These are phyloP conservation scores for Sisymbrium irio DNA, from an alignment of 345 rosid genomes.

Conservation along the genomic window DNA sequence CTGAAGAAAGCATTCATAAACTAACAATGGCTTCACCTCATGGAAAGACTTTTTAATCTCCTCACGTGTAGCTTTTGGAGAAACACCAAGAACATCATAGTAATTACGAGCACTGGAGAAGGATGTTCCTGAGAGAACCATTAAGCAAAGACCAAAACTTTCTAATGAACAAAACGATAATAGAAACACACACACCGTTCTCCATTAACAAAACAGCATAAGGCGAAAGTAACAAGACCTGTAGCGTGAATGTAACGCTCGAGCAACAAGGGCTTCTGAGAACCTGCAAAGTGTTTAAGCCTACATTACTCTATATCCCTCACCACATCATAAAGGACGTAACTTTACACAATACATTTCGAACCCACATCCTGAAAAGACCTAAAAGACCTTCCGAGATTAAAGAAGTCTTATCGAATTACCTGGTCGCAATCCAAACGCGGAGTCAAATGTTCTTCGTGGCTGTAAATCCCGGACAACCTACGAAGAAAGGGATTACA, in stretches of 20 bases:
- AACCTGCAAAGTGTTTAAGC: constrained; percentile 17
- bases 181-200: neutral
- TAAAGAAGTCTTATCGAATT: neutral
- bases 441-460: constrained; percentile 34
- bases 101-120: constrained; percentile 45
- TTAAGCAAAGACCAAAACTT: neutral
- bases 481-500: constrained; percentile 27
- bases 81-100: constrained; percentile 80
- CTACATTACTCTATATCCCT: neutral
- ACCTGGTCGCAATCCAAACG: constrained; percentile 40
- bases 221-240: constrained; percentile 36
- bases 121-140: constrained; percentile 39
- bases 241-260: constrained; percentile 60
- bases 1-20: neutral
- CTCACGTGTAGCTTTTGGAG: constrained; percentile 61
- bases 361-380: too few species aligned
- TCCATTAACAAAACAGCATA: neutral
- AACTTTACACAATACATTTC: neutral
- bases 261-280: constrained; percentile 32
- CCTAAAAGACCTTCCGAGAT: neutral
- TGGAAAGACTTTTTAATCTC: constrained; percentile 88
- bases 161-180: neutral
- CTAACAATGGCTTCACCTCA: constrained; percentile 42
- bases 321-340: neutral
- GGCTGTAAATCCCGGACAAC: constrained; percentile 48